These are phyloP conservation scores for Oenanthe javanica DNA, from an alignment of 140 eudicot species.

Conservation along the genomic window DNA sequence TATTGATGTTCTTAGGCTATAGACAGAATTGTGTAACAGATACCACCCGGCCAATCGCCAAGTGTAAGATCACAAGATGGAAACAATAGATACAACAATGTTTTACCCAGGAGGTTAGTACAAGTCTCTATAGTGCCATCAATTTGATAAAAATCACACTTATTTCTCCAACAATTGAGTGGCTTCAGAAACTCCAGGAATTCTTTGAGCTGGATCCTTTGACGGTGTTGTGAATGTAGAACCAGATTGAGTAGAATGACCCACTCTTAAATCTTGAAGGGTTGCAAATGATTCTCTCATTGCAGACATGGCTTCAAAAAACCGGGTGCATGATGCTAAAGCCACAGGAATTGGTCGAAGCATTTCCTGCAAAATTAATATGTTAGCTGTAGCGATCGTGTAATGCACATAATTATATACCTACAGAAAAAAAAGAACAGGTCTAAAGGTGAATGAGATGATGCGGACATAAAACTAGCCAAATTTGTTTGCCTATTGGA, in stretches of 20 bases:
- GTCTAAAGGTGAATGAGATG: too few species aligned
- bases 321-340: conserved; percentile 91
- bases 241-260: conserved; percentile 19
- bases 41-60: neutral
- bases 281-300: conserved; percentile 97
- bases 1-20: neutral
- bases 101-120: neutral
- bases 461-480: neutral
- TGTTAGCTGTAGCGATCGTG: neutral
- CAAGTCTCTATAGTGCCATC: neutral
- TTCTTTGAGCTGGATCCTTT: conserved; percentile 14
- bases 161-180: conserved; percentile 6
- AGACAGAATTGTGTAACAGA: neutral
- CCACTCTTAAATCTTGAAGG: conserved; percentile 79
- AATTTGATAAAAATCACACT: neutral
- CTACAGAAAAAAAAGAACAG: neutral
- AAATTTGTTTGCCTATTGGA: neutral
- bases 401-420: neutral
- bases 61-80: neutral
- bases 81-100: neutral
- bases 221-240: conserved; percentile 5
- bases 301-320: conserved; percentile 97
- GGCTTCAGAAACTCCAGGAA: conserved; percentile 13
- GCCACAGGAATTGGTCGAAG: conserved; percentile 98
- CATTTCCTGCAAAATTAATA: conserved; percentile 60